phyloP scores from a whole-genome alignment of 768 basidiomycete species.

The Tricholomella constricta region DNA sequence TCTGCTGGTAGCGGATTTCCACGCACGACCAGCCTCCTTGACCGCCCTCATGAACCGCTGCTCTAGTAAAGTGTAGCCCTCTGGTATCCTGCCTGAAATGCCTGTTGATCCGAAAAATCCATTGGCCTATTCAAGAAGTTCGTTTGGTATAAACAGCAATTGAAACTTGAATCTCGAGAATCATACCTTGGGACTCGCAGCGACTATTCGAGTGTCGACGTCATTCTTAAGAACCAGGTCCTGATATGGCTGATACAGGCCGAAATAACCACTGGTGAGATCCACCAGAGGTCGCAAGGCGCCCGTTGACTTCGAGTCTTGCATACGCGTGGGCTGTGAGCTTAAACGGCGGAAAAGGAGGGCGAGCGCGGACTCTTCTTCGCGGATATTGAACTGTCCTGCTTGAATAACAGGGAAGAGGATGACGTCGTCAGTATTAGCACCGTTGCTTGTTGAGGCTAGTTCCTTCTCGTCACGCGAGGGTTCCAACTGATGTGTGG shows the following conservation, averaged over 20 bases:
- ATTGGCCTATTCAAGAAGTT: slow-evolving; percentile 66
- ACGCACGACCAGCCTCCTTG: slow-evolving; percentile 43
- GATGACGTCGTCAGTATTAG: slow-evolving; percentile 43
- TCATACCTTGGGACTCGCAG: slow-evolving; percentile 82
- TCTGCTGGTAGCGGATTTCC: slow-evolving; percentile 32
- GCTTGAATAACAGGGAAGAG: slow-evolving; percentile 87
- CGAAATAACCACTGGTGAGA: slow-evolving; percentile 96
- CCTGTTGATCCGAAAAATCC: slow-evolving; percentile 92
- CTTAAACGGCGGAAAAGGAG: slow-evolving; percentile 47
- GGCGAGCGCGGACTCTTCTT: slow-evolving; percentile 72
- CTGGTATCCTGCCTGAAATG: slow-evolving; percentile 91
- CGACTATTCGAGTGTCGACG: slow-evolving; percentile 71
- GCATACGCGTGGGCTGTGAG: not conserved
- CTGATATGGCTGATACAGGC: slow-evolving; percentile 80
- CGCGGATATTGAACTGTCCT: slow-evolving; percentile 82
- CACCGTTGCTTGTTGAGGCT: not conserved
- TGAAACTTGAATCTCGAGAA: not conserved
- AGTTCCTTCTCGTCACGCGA: not conserved
- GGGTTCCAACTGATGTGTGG: slow-evolving; percentile 4
- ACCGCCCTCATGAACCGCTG: slow-evolving; percentile 78
- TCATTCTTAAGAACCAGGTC: slow-evolving; percentile 60
- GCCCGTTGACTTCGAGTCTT: slow-evolving; percentile 20
- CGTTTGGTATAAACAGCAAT: not conserved
- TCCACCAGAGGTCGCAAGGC: slow-evolving; percentile 55
- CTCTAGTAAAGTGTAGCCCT: slow-evolving; percentile 90